Percentiles rank a stretch among this genome's conserved stretches.
Evolutionary conservation across 2,329 filamentous ascomycete genomes (phyloP).

Genomic region (Sarocladium oryzae): DNA sequence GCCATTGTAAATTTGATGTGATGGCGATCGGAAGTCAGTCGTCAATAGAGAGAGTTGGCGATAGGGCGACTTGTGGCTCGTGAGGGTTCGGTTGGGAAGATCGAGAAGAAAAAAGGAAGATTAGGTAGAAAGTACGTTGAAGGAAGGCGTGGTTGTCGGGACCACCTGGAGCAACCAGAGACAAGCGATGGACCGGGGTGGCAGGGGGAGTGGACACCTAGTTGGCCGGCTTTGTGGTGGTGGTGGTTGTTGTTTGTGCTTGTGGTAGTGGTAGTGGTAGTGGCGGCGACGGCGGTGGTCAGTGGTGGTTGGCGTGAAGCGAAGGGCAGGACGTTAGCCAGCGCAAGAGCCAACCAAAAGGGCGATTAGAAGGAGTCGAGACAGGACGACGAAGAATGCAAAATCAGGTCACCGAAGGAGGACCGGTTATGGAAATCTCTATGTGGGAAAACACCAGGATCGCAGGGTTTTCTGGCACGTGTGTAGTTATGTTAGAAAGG

Average conservation of each 20-base stretch:
- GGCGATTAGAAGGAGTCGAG: not conserved
- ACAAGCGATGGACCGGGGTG: slow-evolving; percentile 9
- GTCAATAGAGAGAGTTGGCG: not conserved
- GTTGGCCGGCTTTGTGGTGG: not conserved
- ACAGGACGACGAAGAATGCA: slow-evolving; percentile 1
- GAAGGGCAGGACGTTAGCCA: not conserved
- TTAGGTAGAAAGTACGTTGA: slow-evolving; percentile 4
- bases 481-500: too few relatives aligned
- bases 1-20: not conserved
- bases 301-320: not conserved
- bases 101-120: slow-evolving; percentile 7
- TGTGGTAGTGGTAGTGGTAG: not conserved
- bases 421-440: not conserved
- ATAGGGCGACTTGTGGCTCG: not conserved
- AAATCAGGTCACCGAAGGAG: not conserved
- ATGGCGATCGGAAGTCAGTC: not conserved
- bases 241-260: not conserved
- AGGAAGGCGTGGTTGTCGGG: slow-evolving; percentile 9
- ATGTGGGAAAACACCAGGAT: not conserved
- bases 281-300: not conserved
- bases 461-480: not conserved
- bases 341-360: slow-evolving; percentile 2
- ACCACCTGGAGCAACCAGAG: slow-evolving; percentile 8
- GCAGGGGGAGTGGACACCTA: slow-evolving; percentile 8
- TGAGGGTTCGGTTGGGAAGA: not conserved